A percentile compares a stretch with the other conserved stretches of the same genome.
Conservation (phyloP, 768 basidiomycete species). For the Boletus edulis region DNA sequence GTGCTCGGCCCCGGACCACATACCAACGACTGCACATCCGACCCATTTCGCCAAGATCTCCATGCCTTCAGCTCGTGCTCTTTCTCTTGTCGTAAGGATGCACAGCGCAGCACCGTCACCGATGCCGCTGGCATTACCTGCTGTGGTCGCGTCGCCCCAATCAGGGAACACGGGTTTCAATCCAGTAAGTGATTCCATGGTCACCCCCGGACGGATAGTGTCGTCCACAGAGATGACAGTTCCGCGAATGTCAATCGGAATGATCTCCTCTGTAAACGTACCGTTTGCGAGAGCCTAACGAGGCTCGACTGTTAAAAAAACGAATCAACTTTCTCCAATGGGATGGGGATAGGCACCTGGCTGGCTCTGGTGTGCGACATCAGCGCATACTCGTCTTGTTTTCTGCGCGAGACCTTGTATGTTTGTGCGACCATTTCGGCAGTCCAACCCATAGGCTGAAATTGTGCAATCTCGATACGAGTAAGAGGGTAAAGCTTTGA, state of each 20-base stretch:
- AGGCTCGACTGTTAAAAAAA: not conserved
- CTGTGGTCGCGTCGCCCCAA: constrained; percentile 75
- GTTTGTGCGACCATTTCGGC: constrained; percentile 85
- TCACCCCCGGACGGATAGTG: constrained; percentile 84
- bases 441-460: constrained; percentile 92
- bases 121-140: constrained; percentile 84
- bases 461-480: not conserved
- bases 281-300: constrained; percentile 62
- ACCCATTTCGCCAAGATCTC: constrained; percentile 84
- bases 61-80: constrained; percentile 75
- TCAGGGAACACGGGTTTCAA: constrained; percentile 87
- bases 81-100: constrained; percentile 75
- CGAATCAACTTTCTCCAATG: not conserved
- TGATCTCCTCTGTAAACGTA: constrained; percentile 83
- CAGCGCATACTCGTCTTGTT: constrained; percentile 88
- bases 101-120: constrained; percentile 92
- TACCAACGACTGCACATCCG: constrained; percentile 72
- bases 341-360: constrained; percentile 39
- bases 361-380: constrained; percentile 82
- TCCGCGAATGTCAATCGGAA: constrained; percentile 79
- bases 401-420: constrained; percentile 73
- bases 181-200: constrained; percentile 66
- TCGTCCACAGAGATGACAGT: constrained; percentile 71
- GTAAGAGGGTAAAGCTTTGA: not conserved
- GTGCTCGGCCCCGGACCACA: constrained; percentile 16